Percentiles rank a stretch among this genome's conserved stretches.
Conservation (phyloP, 352 stramenopile species). For the Phytophthora cactorum region DNA sequence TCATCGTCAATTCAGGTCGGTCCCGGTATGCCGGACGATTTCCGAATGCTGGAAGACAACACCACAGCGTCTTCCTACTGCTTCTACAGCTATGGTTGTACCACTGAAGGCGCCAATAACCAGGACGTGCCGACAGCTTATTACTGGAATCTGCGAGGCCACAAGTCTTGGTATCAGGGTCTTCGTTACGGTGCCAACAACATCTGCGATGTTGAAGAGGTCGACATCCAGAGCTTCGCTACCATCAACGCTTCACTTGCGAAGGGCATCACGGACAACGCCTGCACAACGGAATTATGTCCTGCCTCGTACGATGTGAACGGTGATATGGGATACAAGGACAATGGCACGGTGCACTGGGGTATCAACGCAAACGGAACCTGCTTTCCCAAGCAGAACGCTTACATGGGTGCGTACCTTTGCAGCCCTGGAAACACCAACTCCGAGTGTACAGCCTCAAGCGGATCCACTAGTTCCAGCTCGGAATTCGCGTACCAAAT, state of each 20-base stretch:
- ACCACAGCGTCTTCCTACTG: slow-evolving; percentile 34
- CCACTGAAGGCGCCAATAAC: slow-evolving; percentile 48
- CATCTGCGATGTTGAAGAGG: slow-evolving; percentile 37
- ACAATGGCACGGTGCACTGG: slow-evolving; percentile 46
- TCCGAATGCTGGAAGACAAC: slow-evolving; percentile 39
- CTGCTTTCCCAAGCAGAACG: slow-evolving; percentile 63
- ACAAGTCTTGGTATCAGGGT: slow-evolving; percentile 74
- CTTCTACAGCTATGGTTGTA: slow-evolving; percentile 50
- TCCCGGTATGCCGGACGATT: slow-evolving; percentile 66
- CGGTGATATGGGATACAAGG: slow-evolving; percentile 46
- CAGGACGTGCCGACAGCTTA: slow-evolving; percentile 44
- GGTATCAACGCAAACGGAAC: slow-evolving; percentile 64
- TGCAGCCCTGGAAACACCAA: slow-evolving; percentile 55
- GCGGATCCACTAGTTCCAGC: slow-evolving; percentile 14
- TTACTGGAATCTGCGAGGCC: slow-evolving; percentile 44
- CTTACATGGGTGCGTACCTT: slow-evolving; percentile 58
- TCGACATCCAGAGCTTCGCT: slow-evolving; percentile 39
- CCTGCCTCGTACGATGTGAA: slow-evolving; percentile 60
- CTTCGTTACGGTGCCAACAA: slow-evolving; percentile 67
- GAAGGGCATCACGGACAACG: slow-evolving; percentile 48
- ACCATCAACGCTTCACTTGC: slow-evolving; percentile 41
- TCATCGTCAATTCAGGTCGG: slow-evolving; percentile 93
- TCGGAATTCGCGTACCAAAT: slow-evolving; percentile 81
- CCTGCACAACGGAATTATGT: slow-evolving; percentile 42
- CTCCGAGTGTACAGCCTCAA: slow-evolving; percentile 32